phyloP scores from a whole-genome alignment of 768 basidiomycete genomes.

The Rhodocollybia butyracea region DNA sequence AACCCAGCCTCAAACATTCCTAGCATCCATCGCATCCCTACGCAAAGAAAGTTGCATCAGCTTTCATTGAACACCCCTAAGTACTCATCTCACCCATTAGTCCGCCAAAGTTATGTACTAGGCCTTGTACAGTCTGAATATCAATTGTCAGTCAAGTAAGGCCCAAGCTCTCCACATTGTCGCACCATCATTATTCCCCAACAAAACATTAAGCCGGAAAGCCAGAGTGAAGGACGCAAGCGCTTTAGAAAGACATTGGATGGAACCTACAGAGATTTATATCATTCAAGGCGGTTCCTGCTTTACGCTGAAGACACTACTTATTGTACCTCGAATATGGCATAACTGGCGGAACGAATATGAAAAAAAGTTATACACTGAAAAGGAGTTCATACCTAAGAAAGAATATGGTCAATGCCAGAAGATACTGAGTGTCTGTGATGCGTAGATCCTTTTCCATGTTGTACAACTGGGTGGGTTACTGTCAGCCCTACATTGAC shows the following conservation, averaged over 20 bases:
- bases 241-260: constrained; percentile 73
- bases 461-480: constrained; percentile 50
- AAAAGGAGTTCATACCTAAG: constrained; percentile 29
- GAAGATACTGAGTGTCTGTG: constrained; percentile 63
- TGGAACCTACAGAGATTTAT: constrained; percentile 48
- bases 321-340: constrained; percentile 58
- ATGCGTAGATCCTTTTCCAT: constrained; percentile 49
- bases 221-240: constrained; percentile 73
- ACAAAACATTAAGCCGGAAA: constrained; percentile 66
- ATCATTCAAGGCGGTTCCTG: background rate
- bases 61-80: background rate
- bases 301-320: constrained; percentile 1
- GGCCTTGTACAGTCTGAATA: constrained; percentile 67
- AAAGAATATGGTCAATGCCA: constrained; percentile 61
- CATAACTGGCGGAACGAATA: constrained; percentile 46
- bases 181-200: constrained; percentile 77
- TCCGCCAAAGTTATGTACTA: constrained; percentile 66
- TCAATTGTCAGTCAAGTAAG: constrained; percentile 11
- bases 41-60: too few species aligned
- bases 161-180: too few species aligned
- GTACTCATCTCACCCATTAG: constrained; percentile 49
- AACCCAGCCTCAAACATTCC: constrained; percentile 74
- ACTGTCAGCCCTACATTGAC: background rate
- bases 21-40: constrained; percentile 70
- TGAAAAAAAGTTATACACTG: background rate